phyloP scores from a whole-genome alignment of 1,139 yeast species.

The Debaryomyces sp. region DNA sequence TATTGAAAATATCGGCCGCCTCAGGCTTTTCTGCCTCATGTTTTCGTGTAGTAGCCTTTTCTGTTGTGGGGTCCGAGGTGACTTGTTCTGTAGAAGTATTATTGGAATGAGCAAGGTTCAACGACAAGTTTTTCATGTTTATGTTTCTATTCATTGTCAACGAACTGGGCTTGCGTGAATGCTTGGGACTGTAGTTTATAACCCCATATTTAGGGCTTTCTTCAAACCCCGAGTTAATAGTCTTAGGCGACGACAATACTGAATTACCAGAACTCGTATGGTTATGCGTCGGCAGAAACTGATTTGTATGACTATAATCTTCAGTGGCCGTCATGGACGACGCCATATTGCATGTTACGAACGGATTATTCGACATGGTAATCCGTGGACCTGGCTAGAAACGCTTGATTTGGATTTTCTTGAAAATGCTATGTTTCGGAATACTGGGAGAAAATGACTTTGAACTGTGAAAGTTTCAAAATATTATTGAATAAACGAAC shows the following conservation, averaged over 20 bases:
- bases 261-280: constrained; percentile 2
- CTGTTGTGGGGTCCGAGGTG: background rate
- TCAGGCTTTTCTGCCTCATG: background rate
- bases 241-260: constrained; percentile 4
- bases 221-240: constrained; percentile 4
- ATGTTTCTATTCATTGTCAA: constrained; percentile 28
- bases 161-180: constrained; percentile 33
- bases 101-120: constrained; percentile 23
- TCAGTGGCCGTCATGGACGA: background rate
- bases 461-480: background rate
- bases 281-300: constrained; percentile 2
- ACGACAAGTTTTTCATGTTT: constrained; percentile 39
- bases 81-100: background rate
- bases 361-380: constrained; percentile 5
- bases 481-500: background rate
- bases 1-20: background rate
- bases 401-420: background rate
- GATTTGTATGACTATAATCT: background rate
- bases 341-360: background rate
- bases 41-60: background rate
- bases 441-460: background rate
- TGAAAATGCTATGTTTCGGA: background rate
- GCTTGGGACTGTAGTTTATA: constrained; percentile 42
- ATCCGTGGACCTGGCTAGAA: background rate
- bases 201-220: constrained; percentile 12